Evolutionary conservation across 768 basidiomycete species (phyloP).

Genomic region (Trametes elegans): DNA sequence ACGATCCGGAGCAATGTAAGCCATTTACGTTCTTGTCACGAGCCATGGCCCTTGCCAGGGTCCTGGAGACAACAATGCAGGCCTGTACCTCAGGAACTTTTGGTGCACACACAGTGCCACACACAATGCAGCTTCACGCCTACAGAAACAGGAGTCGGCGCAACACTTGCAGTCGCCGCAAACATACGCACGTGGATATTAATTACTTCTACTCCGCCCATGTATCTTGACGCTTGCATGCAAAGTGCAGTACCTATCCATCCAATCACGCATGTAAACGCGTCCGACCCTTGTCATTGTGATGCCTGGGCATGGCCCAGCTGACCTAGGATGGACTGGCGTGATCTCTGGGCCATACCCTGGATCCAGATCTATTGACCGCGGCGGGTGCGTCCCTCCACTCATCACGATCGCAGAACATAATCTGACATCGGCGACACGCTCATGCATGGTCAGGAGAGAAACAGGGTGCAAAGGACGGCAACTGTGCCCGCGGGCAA

Average conservation of each 20-base stretch:
- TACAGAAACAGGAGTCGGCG: too few species aligned
- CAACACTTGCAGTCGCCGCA: too few species aligned
- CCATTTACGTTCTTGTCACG: too few species aligned
- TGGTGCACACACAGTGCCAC: too few species aligned
- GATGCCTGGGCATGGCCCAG: background rate
- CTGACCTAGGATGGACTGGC: background rate
- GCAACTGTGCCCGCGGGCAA: too few species aligned
- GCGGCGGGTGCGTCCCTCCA: background rate
- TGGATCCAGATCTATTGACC: background rate
- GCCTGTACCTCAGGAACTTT: too few species aligned
- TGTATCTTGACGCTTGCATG: too few species aligned
- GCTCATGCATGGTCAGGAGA: background rate
- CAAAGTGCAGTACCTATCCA: background rate
- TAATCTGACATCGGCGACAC: background rate
- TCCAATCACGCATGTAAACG: background rate
- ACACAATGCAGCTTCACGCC: too few species aligned
- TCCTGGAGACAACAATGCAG: too few species aligned
- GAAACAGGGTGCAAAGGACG: background rate
- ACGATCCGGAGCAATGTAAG: background rate
- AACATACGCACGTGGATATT: too few species aligned
- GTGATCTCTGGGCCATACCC: background rate
- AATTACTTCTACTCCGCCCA: too few species aligned
- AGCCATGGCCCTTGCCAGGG: too few species aligned
- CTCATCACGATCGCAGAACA: constrained; percentile 3
- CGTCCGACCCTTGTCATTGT: background rate